phyloP scores from a whole-genome alignment of 2,329 filamentous ascomycete species.

The Colletotrichum liaoningense region DNA sequence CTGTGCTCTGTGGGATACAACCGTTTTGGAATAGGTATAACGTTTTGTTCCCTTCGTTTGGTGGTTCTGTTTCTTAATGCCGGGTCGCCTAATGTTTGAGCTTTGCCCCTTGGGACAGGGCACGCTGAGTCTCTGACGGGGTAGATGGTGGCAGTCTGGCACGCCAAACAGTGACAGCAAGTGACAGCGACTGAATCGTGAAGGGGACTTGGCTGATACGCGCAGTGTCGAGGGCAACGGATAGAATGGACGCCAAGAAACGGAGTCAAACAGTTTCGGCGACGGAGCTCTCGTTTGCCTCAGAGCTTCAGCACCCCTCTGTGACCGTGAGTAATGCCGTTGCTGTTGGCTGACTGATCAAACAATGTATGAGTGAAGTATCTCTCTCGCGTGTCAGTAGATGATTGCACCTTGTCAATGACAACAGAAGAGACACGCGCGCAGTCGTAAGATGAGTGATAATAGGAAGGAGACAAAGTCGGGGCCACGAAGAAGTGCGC shows the following conservation, averaged over 20 bases:
- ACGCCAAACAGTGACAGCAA: background rate
- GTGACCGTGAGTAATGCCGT: background rate
- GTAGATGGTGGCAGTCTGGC: background rate
- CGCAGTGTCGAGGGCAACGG: conserved; percentile 24
- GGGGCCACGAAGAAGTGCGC: conserved; percentile 15
- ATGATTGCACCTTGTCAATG: background rate
- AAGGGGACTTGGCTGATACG: conserved; percentile 33
- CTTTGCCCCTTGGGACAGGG: conserved; percentile 10
- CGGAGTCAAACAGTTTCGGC: conserved; percentile 18
- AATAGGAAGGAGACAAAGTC: background rate
- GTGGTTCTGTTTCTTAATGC: conserved; percentile 25
- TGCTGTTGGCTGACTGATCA: conserved; percentile 1
- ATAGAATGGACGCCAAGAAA: conserved; percentile 27
- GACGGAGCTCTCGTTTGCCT: conserved; percentile 2
- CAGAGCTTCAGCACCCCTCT: background rate
- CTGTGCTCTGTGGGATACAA: background rate
- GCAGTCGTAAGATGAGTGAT: conserved; percentile 12
- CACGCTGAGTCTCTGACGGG: background rate
- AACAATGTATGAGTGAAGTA: background rate
- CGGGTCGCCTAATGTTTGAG: conserved; percentile 27
- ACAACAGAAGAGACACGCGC: background rate
- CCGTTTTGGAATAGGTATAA: background rate
- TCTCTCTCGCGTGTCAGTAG: background rate
- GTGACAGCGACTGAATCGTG: conserved; percentile 25
- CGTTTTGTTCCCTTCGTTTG: background rate